These are phyloP conservation scores for Carpinus viminea DNA, from an alignment of 306 rosid genomes.

Conservation along the genomic window DNA sequence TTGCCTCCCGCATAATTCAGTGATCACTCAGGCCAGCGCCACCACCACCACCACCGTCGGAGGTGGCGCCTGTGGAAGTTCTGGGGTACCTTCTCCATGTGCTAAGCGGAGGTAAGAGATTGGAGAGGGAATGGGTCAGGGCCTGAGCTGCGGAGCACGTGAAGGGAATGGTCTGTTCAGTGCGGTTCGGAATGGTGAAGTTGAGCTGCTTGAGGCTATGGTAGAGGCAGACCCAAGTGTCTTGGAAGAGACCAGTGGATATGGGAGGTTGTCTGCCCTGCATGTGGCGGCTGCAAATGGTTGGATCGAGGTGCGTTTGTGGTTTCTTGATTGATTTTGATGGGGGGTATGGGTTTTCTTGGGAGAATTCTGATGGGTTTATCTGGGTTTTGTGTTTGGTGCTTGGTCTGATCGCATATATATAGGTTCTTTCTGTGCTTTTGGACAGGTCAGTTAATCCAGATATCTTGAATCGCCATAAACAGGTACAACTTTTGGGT, in stretches of 20 bases:
- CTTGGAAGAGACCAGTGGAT: constrained; percentile 45
- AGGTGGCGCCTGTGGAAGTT: constrained; percentile 49
- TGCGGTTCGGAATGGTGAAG: constrained; percentile 65
- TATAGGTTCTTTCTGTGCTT: constrained; percentile 65
- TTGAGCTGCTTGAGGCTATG: constrained; percentile 50
- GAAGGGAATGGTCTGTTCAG: constrained; percentile 46
- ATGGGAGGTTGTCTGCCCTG: constrained; percentile 51
- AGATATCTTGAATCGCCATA: constrained; percentile 66
- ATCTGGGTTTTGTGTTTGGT: constrained; percentile 19
- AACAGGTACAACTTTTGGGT: constrained; percentile 47
- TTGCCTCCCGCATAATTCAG: constrained; percentile 3
- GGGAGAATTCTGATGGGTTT: constrained; percentile 10
- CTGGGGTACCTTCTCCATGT: constrained; percentile 22
- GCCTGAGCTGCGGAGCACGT: constrained; percentile 54
- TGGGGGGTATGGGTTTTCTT: constrained; percentile 1
- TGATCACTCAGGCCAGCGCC: not conserved
- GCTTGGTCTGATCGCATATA: constrained; percentile 25
- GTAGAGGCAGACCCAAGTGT: constrained; percentile 44
- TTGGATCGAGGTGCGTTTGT: constrained; percentile 69
- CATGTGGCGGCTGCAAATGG: constrained; percentile 83
- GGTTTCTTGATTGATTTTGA: not conserved
- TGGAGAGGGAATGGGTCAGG: constrained; percentile 76
- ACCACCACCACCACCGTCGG: constrained; percentile 23
- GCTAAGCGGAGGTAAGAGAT: not conserved
- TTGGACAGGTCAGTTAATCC: constrained; percentile 58